A percentile compares a stretch with the other conserved stretches of the same genome.
Conservation (phyloP, 192 early-diverging fungal species). For the Gaertneriomyces semiglobifer region DNA sequence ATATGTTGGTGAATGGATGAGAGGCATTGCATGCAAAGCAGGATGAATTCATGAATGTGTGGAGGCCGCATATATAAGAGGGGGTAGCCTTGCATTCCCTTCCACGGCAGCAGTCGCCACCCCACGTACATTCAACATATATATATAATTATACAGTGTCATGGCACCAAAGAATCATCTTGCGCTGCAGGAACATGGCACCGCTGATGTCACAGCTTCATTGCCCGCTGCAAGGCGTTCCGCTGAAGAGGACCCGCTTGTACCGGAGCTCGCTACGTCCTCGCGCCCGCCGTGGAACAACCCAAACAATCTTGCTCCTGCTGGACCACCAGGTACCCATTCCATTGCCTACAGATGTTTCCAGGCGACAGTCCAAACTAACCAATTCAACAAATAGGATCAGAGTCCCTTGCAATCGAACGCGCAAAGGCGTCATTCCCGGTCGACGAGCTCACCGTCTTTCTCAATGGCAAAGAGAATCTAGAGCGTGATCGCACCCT, state of each 20-base stretch:
- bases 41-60: no score
- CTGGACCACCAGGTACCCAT: conserved; percentile 23
- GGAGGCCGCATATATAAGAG: no score
- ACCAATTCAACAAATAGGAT: neutral
- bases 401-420: conserved; percentile 56
- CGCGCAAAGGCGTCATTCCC: conserved; percentile 65
- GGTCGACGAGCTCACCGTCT: conserved; percentile 59
- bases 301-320: conserved; percentile 25
- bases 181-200: no score
- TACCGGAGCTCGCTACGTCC: conserved; percentile 9
- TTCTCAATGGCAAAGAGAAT: conserved; percentile 66
- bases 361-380: conserved; percentile 59
- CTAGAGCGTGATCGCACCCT: conserved; percentile 56
- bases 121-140: no score
- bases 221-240: no score
- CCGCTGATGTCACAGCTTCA: no score
- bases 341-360: conserved; percentile 63
- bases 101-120: no score
- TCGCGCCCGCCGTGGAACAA: conserved; percentile 10
- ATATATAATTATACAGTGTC: no score
- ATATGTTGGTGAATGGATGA: no score
- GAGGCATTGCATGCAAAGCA: no score
- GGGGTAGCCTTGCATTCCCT: no score
- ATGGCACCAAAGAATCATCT: no score
- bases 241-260: neutral